A percentile compares a stretch with the other conserved stretches of the same genome.
These are phyloP conservation scores for Colletotrichum sp. DNA, from an alignment of 2,329 filamentous ascomycete species.

Conservation along the genomic window DNA sequence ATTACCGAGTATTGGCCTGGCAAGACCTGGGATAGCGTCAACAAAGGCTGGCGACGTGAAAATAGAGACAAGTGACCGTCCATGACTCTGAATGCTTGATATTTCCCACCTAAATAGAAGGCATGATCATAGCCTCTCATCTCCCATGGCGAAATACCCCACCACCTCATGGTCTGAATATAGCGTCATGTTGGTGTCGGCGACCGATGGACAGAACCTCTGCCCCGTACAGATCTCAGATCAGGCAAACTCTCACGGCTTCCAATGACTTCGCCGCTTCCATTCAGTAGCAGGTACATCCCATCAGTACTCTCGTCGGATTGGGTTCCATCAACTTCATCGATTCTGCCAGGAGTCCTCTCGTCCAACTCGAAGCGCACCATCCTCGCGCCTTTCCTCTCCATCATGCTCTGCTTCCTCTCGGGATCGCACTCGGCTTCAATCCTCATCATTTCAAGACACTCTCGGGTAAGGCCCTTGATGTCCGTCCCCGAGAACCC, in stretches of 20 bases:
- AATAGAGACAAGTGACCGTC: not conserved
- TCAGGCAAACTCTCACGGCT: conserved; percentile 12
- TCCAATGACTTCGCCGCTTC: conserved; percentile 6
- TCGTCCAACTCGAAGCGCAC: not conserved
- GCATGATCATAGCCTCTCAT: not conserved
- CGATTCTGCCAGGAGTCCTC: not conserved
- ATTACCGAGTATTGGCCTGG: not conserved
- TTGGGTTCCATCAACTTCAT: not conserved
- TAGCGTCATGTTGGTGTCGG: not conserved
- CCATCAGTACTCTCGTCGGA: not conserved
- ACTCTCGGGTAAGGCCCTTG: conserved; percentile 10
- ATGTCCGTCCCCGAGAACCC: conserved; percentile 10
- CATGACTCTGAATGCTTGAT: not conserved
- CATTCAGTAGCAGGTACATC: not conserved
- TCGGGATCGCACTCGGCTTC: not conserved
- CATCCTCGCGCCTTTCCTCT: not conserved
- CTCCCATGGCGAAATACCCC: not conserved
- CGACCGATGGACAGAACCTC: not conserved
- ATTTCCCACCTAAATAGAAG: not conserved
- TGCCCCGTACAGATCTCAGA: conserved; percentile 11
- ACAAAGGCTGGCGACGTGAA: not conserved
- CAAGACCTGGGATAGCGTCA: not conserved
- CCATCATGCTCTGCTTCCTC: not conserved
- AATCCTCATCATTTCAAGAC: conserved; percentile 5
- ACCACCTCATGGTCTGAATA: not conserved